Evolutionary conservation across 1,284 basidiomycete species (phyloP).

Genomic region (Cerioporus squamosus): DNA sequence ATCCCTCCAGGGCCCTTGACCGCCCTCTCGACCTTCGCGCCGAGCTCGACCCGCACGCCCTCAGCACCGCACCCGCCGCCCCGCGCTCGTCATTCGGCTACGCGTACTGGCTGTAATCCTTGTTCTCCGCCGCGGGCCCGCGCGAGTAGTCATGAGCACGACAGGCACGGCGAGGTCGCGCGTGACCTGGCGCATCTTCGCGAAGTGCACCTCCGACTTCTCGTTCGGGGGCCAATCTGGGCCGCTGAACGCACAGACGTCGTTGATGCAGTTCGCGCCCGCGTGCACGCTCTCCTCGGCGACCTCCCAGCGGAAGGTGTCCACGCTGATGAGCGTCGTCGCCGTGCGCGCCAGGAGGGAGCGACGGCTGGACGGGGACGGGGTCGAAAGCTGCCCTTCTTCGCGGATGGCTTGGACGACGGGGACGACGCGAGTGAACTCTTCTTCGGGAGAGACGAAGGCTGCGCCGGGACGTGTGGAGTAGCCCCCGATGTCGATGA

Average conservation of each 20-base stretch:
- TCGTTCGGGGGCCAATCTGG: conserved; percentile 52
- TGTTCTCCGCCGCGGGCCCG: conserved; percentile 76
- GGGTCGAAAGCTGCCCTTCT: conserved; percentile 16
- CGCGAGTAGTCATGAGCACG: conserved; percentile 95
- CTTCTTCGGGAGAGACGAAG: conserved; percentile 75
- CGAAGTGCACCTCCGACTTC: conserved; percentile 43
- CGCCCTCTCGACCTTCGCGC: conserved; percentile 67
- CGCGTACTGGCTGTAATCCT: conserved; percentile 62
- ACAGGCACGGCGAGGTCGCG: conserved; percentile 70
- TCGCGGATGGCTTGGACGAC: conserved; percentile 56
- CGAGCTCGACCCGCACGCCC: conserved; percentile 80
- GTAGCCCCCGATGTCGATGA: conserved; percentile 95
- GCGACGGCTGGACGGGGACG: not conserved
- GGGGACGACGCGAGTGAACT: conserved; percentile 77
- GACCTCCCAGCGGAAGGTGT: conserved; percentile 91
- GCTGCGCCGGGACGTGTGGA: conserved; percentile 85
- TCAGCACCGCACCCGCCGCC: conserved; percentile 62
- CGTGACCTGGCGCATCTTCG: conserved; percentile 71
- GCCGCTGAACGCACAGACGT: conserved; percentile 85
- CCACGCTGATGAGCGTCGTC: conserved; percentile 77
- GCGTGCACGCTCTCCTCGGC: conserved; percentile 79
- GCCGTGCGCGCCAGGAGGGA: conserved; percentile 25
- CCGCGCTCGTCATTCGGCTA: conserved; percentile 37
- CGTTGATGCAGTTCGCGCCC: conserved; percentile 95
- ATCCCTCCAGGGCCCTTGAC: conserved; percentile 79